Evolutionary conservation across 1,139 yeast species (phyloP), one percentile per base, ranked within the genome.

Genomic region (Tardiomyces blankii): DNA sequence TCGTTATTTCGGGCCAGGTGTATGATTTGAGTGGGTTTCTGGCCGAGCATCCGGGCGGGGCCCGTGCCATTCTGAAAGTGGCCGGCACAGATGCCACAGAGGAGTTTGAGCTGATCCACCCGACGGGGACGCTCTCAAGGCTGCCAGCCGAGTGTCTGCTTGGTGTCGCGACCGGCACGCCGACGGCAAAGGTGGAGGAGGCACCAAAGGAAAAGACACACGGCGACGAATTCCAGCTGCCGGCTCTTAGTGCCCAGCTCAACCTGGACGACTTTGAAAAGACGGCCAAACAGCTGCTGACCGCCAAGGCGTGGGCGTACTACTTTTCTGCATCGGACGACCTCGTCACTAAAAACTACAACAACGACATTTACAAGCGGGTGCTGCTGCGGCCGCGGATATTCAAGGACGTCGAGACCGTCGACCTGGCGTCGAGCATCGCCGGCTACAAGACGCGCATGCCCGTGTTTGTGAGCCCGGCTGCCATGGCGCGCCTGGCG

Each of bases 391-490:
- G 72, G 49, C 80, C 80, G 2, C 63, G 73, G 40, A 63, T 75
- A 3, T 61, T 75, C 55, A 70, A 70, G 21, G 74, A 75, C 53
- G 78, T 75, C 3, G 60, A 70, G 2, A 51, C 61, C n/a, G 56
- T 61, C 38, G 64, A 65, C 50, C 56, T 66, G 23, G 50, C 60
- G 23, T 65, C 73, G 27, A 52, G 61, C 35, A 66, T 80, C 63
- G 62, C 77, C 23, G 83, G 83, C 13, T 54, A 65, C 33, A 60
- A 67, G 39, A 68, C 76, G 1, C 66, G 68, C 27, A 75, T 75
- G n/a, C 95, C 95, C 11, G 77, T 85, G 56, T 86, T 83, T 58
- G 76, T 80, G 38, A 70, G 82, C 32, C 95, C 95, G 0, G 83
- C 94, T 2, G 95, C 95, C 0, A 70, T 82, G 55, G 91, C 89